A percentile compares a stretch with the other conserved stretches of the same genome.
phyloP scores from a whole-genome alignment of 2,329 filamentous ascomycete species.

The Curvularia hawaiiensis region DNA sequence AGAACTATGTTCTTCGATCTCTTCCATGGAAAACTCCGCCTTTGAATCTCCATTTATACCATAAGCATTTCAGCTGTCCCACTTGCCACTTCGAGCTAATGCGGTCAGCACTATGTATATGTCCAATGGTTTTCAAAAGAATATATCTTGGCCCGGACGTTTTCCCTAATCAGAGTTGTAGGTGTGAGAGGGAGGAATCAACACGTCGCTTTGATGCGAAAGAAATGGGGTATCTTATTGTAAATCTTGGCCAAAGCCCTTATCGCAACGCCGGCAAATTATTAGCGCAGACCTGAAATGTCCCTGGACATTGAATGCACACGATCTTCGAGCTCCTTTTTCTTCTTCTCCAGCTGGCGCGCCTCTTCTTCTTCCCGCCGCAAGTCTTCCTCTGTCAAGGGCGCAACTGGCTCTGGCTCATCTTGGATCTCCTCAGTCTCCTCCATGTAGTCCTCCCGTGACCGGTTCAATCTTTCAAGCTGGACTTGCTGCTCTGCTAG shows the following conservation, averaged over 20 bases:
- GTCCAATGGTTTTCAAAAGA: background rate
- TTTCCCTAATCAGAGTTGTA: background rate
- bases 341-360: constrained; percentile 66
- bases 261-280: background rate
- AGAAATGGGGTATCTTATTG: constrained; percentile 15
- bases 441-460: constrained; percentile 62
- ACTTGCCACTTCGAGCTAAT: background rate
- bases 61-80: background rate
- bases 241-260: constrained; percentile 5
- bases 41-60: background rate
- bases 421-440: constrained; percentile 56
- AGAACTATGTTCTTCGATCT: background rate
- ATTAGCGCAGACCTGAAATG: constrained; percentile 61
- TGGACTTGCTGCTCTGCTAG: constrained; percentile 78
- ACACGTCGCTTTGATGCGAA: constrained; percentile 1
- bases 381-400: constrained; percentile 71
- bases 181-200: background rate
- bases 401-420: constrained; percentile 48
- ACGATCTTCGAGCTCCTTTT: constrained; percentile 64
- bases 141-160: background rate
- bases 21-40: background rate
- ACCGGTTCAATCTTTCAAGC: constrained; percentile 71
- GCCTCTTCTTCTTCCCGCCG: constrained; percentile 72
- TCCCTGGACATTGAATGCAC: constrained; percentile 72
- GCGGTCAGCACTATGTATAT: background rate